A percentile compares a stretch with the other conserved stretches of the same genome.
Evolutionary conservation across 148 eudicot genomes (phyloP).

Genomic region (Cornus kousa): DNA sequence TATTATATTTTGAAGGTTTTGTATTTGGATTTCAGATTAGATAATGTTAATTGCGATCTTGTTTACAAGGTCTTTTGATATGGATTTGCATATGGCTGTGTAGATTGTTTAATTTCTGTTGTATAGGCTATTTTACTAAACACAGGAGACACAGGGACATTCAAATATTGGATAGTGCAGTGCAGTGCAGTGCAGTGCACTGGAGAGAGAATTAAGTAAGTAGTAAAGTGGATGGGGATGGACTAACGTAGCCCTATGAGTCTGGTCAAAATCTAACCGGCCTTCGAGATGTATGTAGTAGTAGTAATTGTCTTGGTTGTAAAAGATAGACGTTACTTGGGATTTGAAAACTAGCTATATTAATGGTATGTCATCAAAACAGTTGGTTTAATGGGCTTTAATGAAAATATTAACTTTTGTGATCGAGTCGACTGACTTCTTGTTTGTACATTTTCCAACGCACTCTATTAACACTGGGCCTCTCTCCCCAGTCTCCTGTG

Average conservation of each 20-base stretch:
- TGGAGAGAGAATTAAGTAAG: too few relatives aligned
- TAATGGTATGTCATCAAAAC: neutral
- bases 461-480: neutral
- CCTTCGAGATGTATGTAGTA: neutral
- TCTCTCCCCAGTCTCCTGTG: too few relatives aligned
- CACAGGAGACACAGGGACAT: too few relatives aligned
- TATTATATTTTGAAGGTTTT: too few relatives aligned
- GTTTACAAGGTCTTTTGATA: too few relatives aligned
- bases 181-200: too few relatives aligned
- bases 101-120: too few relatives aligned
- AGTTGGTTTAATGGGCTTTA: neutral
- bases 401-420: neutral
- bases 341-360: conserved; percentile 6
- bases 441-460: neutral
- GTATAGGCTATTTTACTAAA: too few relatives aligned
- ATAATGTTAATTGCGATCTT: too few relatives aligned
- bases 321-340: conserved; percentile 6
- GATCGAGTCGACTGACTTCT: neutral
- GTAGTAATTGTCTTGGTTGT: conserved; percentile 18
- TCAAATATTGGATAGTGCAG: too few relatives aligned
- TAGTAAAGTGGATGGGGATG: neutral
- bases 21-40: too few relatives aligned
- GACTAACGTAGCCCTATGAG: neutral
- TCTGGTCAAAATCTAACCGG: conserved; percentile 13
- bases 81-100: too few relatives aligned